Evolutionary conservation across 345 rosid genomes (phyloP).

Genomic region (Lepidium africanum): DNA sequence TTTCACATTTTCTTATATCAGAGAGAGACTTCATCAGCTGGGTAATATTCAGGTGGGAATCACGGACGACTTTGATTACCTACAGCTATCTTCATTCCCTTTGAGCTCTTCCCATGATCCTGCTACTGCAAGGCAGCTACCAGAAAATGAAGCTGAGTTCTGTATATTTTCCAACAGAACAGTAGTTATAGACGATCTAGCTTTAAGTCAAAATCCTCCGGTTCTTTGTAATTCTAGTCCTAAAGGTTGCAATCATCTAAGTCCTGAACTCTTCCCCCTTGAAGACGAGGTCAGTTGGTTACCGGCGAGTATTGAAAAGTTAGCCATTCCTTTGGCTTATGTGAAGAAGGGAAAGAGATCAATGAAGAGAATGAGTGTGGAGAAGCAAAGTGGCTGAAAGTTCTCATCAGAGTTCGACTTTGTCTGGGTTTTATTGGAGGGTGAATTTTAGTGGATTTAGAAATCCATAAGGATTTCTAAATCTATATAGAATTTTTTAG

Average conservation of each 20-base stretch:
- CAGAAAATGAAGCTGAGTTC: conserved; percentile 25
- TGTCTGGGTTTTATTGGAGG: too few relatives aligned
- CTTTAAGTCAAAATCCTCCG: neutral
- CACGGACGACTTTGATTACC: conserved; percentile 78
- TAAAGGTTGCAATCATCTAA: conserved; percentile 7
- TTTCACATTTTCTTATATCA: neutral
- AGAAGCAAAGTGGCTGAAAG: too few relatives aligned
- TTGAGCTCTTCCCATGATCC: conserved; percentile 26
- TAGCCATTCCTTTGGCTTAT: too few relatives aligned
- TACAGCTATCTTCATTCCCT: conserved; percentile 49
- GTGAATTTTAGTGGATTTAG: too few relatives aligned
- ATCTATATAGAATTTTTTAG: too few relatives aligned
- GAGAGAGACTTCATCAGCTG: neutral
- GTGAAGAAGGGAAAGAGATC: too few relatives aligned
- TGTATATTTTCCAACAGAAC: neutral
- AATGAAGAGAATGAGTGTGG: too few relatives aligned
- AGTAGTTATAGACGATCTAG: neutral
- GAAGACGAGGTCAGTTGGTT: too few relatives aligned
- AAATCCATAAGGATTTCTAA: too few relatives aligned
- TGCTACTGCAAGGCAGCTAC: conserved; percentile 19
- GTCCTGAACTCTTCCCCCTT: conserved; percentile 1
- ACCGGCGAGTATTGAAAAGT: too few relatives aligned
- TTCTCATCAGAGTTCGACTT: too few relatives aligned
- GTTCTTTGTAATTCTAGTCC: neutral
- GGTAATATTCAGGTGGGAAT: conserved; percentile 52